These are phyloP conservation scores for Blastocystis sp. DNA, from an alignment of 352 stramenopile species.

Conservation along the genomic window DNA sequence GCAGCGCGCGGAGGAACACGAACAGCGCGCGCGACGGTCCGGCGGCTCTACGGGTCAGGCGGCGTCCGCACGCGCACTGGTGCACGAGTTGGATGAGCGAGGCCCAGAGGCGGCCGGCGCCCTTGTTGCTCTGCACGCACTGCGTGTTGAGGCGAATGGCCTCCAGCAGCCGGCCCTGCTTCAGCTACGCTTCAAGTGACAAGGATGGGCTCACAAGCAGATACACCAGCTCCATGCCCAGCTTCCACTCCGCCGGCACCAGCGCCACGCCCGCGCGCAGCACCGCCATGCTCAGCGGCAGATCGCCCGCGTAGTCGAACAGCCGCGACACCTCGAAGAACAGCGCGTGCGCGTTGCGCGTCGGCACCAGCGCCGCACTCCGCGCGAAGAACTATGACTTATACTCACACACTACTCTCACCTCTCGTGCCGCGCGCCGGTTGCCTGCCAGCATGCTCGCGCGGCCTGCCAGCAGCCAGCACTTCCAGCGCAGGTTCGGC, in stretches of 20 bases:
- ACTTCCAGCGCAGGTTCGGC: constrained; percentile 10
- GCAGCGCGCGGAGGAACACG: neutral
- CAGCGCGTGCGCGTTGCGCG: neutral
- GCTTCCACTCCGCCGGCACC: constrained; percentile 29
- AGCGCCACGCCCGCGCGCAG: neutral
- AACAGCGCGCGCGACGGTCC: neutral
- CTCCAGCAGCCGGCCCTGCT: neutral
- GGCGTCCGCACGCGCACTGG: neutral
- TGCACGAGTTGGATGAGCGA: constrained; percentile 30
- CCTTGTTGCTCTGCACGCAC: neutral
- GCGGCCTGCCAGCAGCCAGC: constrained; percentile 6
- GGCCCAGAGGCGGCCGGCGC: constrained; percentile 36
- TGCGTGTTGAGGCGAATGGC: neutral
- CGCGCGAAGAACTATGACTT: neutral
- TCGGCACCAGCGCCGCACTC: neutral
- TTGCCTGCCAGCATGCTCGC: neutral
- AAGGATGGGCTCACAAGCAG: no score
- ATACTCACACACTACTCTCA: neutral
- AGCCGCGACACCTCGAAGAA: constrained; percentile 1
- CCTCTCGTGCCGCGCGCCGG: neutral
- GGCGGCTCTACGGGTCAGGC: neutral
- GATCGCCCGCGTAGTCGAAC: neutral
- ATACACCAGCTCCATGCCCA: neutral
- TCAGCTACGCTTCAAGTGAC: neutral
- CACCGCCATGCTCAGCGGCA: neutral